These are phyloP conservation scores for Mortierella claussenii DNA, from an alignment of 192 early-diverging fungal genomes.

Conservation along the genomic window DNA sequence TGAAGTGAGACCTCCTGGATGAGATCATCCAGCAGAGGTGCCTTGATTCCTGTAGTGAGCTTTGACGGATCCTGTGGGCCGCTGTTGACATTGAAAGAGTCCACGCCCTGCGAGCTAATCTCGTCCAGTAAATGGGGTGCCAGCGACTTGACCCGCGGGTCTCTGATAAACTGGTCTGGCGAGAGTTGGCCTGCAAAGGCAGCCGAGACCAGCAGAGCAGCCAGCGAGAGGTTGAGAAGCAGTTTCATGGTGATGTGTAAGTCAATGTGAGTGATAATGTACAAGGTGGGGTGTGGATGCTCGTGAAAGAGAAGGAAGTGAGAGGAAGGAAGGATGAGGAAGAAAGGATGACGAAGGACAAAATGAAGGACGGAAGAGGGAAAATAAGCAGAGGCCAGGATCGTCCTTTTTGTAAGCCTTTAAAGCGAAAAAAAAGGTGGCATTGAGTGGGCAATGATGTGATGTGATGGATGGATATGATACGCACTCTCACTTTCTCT, in stretches of 20 bases:
- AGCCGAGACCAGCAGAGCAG: conserved; percentile 21
- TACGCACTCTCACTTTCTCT: too few relatives aligned
- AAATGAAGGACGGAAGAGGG: background rate
- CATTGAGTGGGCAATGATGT: background rate
- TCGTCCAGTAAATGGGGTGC: conserved; percentile 38
- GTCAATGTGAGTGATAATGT: too few relatives aligned
- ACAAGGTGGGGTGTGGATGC: background rate
- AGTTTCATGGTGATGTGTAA: conserved; percentile 14
- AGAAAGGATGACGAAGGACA: background rate
- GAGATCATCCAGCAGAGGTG: conserved; percentile 36
- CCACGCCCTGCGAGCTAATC: conserved; percentile 26
- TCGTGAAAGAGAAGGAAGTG: background rate
- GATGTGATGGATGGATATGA: too few relatives aligned
- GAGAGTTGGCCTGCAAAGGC: background rate
- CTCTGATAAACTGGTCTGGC: conserved; percentile 20
- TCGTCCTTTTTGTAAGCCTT: too few relatives aligned
- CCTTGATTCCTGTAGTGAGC: conserved; percentile 4
- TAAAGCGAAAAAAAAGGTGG: background rate
- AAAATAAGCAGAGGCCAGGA: background rate
- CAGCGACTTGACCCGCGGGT: conserved; percentile 10
- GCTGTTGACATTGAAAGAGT: conserved; percentile 13
- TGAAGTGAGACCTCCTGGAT: conserved; percentile 30
- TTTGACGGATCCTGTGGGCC: conserved; percentile 2
- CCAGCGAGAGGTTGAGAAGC: conserved; percentile 41
- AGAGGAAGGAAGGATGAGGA: background rate